Evolutionary conservation across 2,329 filamentous ascomycete genomes (phyloP).

Genomic region (Aspergillus quadricinctus): DNA sequence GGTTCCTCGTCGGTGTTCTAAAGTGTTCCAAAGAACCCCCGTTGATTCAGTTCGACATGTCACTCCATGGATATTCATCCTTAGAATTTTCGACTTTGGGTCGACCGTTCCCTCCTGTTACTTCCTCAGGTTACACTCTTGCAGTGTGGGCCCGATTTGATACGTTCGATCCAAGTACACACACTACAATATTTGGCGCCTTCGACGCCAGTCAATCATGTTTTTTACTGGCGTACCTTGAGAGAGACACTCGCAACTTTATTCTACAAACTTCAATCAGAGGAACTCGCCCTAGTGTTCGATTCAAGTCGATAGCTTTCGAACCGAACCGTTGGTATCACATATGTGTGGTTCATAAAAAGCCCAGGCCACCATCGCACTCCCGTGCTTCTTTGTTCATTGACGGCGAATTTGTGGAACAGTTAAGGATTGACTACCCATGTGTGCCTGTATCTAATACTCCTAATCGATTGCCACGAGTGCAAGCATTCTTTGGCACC

Average conservation of each 20-base stretch:
- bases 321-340: conserved; percentile 84
- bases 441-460: conserved; percentile 63
- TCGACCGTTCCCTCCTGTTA: conserved; percentile 74
- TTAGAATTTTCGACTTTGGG: conserved; percentile 86
- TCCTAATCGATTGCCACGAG: conserved; percentile 50
- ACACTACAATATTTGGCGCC: conserved; percentile 93
- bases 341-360: conserved; percentile 79
- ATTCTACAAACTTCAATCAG: conserved; percentile 94
- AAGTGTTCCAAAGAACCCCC: conserved; percentile 71
- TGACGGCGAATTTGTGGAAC: conserved; percentile 89
- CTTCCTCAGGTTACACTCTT: conserved; percentile 80
- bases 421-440: conserved; percentile 85
- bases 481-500: conserved; percentile 91
- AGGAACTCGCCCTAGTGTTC: conserved; percentile 78
- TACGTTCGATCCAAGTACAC: conserved; percentile 73
- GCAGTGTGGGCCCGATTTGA: conserved; percentile 86
- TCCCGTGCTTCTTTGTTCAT: conserved; percentile 86
- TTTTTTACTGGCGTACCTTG: conserved; percentile 88
- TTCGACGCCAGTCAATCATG: conserved; percentile 90
- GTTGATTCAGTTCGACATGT: conserved; percentile 91
- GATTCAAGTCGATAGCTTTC: conserved; percentile 83
- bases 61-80: conserved; percentile 79
- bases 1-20: conserved; percentile 71
- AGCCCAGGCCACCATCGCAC: conserved; percentile 67
- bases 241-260: conserved; percentile 87